Evolutionary conservation across 768 basidiomycete genomes (phyloP).

Genomic region (Cystofilobasidium bisporidii): DNA sequence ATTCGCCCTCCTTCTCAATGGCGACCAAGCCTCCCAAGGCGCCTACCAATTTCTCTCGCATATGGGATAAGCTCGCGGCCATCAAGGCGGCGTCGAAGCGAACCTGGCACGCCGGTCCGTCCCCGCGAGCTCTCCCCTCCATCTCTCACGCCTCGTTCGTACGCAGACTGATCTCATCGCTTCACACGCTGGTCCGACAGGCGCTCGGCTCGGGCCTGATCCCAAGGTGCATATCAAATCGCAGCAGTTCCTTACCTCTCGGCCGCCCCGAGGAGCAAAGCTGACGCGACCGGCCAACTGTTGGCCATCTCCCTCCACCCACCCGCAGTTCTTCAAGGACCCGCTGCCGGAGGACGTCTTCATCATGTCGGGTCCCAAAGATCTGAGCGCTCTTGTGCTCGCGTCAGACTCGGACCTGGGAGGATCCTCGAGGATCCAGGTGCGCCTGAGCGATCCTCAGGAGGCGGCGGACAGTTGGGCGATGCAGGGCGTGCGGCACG

Average conservation of each 20-base stretch:
- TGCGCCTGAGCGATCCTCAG: neutral
- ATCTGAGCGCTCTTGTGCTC: neutral
- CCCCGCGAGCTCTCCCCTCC: neutral
- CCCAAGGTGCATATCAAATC: neutral
- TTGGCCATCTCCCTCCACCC: neutral
- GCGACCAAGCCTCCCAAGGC: neutral
- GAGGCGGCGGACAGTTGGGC: constrained; percentile 8
- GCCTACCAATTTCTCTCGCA: neutral
- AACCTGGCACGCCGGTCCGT: constrained; percentile 4
- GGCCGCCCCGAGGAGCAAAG: neutral
- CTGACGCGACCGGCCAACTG: neutral
- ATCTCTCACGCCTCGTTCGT: neutral
- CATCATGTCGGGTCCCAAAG: neutral
- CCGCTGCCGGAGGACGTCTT: neutral
- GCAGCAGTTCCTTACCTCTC: too few relatives aligned
- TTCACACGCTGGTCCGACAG: neutral
- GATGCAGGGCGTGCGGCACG: neutral
- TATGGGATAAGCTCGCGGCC: neutral
- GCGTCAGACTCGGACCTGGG: constrained; percentile 8
- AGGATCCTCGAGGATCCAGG: neutral
- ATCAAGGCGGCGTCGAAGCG: neutral
- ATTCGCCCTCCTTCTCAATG: neutral
- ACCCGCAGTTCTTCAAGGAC: neutral
- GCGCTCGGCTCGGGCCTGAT: neutral
- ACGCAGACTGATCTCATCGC: neutral